Evolutionary conservation across 176 grass and related monocot species (phyloP), one percentile per base, ranked within the genome.

Genomic region (Ensete glaucum): DNA sequence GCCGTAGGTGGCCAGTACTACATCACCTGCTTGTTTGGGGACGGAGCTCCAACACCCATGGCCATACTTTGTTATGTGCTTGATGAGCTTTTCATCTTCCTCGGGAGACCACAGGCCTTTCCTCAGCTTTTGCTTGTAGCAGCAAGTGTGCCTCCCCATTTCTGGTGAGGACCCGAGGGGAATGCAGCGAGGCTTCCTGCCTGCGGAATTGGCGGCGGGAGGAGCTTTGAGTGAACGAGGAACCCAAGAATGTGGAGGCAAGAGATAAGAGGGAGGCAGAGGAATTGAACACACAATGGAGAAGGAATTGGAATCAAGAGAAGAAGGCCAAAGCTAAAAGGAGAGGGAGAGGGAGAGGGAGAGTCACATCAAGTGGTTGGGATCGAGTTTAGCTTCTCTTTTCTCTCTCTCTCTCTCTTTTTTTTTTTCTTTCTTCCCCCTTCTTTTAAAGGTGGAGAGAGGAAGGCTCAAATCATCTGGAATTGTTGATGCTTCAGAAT

Each of bases 41-140:
- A 60, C 57, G 21, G 57, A 60, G 57, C 57, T 60, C 57, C 57
- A 60, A 60, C 57, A 60, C n/a, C 57, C 57, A 60, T 60, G 57
- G 57, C 57, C 57, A 20, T 60, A 60, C 1, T 7, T 60, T 2
- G 57, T 21, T 15, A 60, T 60, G 8, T 60, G 57, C 17, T 17
- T 3, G 57, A 20, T 19, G 57, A 60, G 57, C 57, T 60, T 60
- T 8, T 60, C 57, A 9, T 60, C 57, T 17, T 60, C 57, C 57
- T 60, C 57, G 1, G 57, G 57, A n/a, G 57, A 60, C 57, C 57
- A 60, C 16, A 60, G 57, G 16, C 57, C 57, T 9, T 60, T 60
- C 57, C 57, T 60, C 57, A 60, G 57, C 57, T 60, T 60, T 20
- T 60, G 57, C 57, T 60, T 60, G 57, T 60, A 19, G 57, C 57